Evolutionary conservation across 306 rosid species (phyloP), one percentile per base, ranked within the genome.

Genomic region (Lablab purpureus): DNA sequence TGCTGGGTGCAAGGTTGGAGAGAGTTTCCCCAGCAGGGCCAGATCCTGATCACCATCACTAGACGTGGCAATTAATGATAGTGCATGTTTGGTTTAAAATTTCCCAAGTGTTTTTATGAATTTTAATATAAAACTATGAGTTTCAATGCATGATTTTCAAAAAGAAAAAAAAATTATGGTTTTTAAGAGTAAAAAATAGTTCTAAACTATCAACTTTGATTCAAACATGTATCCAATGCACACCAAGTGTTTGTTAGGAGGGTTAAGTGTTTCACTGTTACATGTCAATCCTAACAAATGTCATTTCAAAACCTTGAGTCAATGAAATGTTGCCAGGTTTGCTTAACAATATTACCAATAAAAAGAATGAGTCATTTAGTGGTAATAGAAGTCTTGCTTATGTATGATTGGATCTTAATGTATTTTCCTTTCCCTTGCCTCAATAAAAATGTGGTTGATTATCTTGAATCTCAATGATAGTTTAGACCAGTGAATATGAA

Each of bases 41-140:
- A 21, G 88, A 87, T 72, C 82, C 84, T 36, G 80, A 85, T 21
- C n/a, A n/a, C n/a, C 93, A 89, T 84, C 89, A 88, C 81, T 89
- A 82, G 78, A 32, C 14, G 40, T 18, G 7, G 12, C 51, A 60
- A 21, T 34, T 34, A 34, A 52, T 40, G 12, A n/a, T n/a, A 40
- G 2, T 40, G 45, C 13, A 10, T 40, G 45, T 40, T 40, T 40
- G 13, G 45, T 40, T 10, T 10, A 40, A 9, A 40, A 9, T 9
- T 40, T 40, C 4, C 1, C 12, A 8, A 37, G 11, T 2, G 2
- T 9, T 8, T 37, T 37, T 37, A 37, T 37, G 43, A 37, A 37
- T 40, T 37, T 37, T 40, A 40, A 40, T 40, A 10, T 37, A 2
- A 37, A 37, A 9, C 2, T 9, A 37, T 37, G 43, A 2, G 3